These are phyloP conservation scores for Crassisporium funariophilum DNA, from an alignment of 768 basidiomycete species.

Conservation along the genomic window DNA sequence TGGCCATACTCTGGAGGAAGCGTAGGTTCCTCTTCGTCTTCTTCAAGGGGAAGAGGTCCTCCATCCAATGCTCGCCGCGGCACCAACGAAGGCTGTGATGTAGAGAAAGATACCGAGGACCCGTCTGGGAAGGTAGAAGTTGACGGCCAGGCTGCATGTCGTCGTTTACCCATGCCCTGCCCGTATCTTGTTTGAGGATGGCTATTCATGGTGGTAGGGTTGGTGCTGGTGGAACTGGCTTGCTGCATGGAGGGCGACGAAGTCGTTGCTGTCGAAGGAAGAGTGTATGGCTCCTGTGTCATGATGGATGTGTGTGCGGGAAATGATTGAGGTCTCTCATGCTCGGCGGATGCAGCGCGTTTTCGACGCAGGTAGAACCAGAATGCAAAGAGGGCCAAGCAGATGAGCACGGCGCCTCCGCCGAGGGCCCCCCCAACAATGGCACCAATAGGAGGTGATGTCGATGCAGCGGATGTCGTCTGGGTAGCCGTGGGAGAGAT, in stretches of 20 bases:
- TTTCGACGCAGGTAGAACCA: conserved; percentile 12
- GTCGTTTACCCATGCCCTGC: too few species aligned
- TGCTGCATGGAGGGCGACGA: too few species aligned
- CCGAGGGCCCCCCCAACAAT: conserved; percentile 46
- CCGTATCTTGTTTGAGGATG: too few species aligned
- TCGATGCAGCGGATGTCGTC: conserved; percentile 3
- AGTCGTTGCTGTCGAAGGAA: too few species aligned
- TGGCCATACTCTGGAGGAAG: conserved; percentile 33
- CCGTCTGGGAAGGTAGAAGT: background rate
- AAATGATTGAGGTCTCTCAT: background rate
- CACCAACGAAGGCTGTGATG: too few species aligned
- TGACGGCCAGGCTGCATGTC: too few species aligned
- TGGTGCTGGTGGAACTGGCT: too few species aligned
- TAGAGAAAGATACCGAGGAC: background rate
- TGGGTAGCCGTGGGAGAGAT: background rate
- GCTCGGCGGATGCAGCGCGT: background rate
- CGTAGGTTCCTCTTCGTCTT: conserved; percentile 20
- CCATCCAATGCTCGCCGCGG: conserved; percentile 27
- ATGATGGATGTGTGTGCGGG: background rate
- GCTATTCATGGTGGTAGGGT: too few species aligned
- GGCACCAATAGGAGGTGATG: conserved; percentile 26
- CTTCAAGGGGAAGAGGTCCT: conserved; percentile 18
- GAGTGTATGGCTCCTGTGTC: background rate
- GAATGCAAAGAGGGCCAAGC: conserved; percentile 23
- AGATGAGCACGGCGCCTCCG: conserved; percentile 31